phyloP scores from a whole-genome alignment of 805 yeast species.

The Ogataea glucozyma region DNA sequence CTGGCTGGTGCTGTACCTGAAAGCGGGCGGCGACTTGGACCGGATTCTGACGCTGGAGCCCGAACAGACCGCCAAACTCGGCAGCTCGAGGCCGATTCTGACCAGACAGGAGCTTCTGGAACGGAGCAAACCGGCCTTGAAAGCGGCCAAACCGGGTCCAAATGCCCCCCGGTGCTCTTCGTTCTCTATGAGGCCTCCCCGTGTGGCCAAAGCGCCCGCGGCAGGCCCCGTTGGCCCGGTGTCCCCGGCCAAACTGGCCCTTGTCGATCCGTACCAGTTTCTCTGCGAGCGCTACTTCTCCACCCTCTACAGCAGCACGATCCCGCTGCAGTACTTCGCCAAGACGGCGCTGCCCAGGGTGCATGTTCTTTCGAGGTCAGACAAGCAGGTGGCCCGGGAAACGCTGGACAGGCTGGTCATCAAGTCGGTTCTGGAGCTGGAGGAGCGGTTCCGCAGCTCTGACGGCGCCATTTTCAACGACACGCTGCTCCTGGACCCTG shows the following conservation, averaged over 20 bases:
- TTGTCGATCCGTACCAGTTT: constrained; percentile 31
- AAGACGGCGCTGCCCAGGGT: constrained; percentile 35
- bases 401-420: constrained; percentile 24
- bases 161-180: constrained; percentile 7
- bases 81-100: not conserved
- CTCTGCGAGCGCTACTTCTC: constrained; percentile 30
- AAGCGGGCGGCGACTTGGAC: not conserved
- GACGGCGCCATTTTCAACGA: not conserved
- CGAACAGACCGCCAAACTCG: not conserved
- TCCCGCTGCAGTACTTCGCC: constrained; percentile 32
- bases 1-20: constrained; percentile 13
- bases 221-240: constrained; percentile 1
- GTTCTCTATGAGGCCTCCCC: constrained; percentile 16
- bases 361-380: constrained; percentile 28
- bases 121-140: too few species aligned
- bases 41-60: not conserved
- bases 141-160: too few species aligned
- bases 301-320: constrained; percentile 28
- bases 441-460: constrained; percentile 18
- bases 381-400: constrained; percentile 21
- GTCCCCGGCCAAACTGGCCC: constrained; percentile 17
- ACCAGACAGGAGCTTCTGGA: not conserved
- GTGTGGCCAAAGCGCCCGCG: not conserved
- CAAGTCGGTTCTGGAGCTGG: constrained; percentile 22
- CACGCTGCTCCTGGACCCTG: constrained; percentile 10